These are phyloP conservation scores for Phytophthora constricta DNA, from an alignment of 352 stramenopile genomes.

Conservation along the genomic window DNA sequence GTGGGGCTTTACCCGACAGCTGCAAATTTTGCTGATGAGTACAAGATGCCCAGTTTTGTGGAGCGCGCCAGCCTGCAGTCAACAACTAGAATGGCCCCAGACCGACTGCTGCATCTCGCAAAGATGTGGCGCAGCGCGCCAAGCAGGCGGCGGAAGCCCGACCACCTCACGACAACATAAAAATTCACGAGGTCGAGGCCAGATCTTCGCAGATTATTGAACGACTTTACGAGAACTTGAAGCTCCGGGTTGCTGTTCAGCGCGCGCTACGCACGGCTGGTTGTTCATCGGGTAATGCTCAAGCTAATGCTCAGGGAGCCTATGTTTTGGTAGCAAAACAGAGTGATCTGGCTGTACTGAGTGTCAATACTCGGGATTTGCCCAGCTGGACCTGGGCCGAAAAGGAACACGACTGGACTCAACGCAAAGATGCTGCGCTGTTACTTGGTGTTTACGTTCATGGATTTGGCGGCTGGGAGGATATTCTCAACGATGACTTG, in stretches of 20 bases:
- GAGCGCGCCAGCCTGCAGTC: constrained; percentile 63
- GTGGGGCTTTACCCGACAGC: constrained; percentile 61
- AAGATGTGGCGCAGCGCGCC: constrained; percentile 67
- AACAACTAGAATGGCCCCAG: constrained; percentile 62
- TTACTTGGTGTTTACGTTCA: constrained; percentile 87
- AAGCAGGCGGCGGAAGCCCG: constrained; percentile 57
- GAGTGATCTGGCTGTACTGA: constrained; percentile 67
- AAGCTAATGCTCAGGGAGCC: constrained; percentile 57
- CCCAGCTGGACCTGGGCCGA: constrained; percentile 78
- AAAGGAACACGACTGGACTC: constrained; percentile 84
- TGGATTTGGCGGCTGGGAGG: constrained; percentile 87
- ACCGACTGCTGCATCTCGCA: constrained; percentile 62
- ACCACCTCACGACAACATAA: constrained; percentile 73
- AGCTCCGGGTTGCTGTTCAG: constrained; percentile 84
- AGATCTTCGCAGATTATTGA: constrained; percentile 79
- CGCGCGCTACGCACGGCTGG: constrained; percentile 60
- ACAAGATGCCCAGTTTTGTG: constrained; percentile 80
- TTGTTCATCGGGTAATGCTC: constrained; percentile 47
- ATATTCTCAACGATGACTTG: constrained; percentile 85
- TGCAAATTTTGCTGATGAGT: constrained; percentile 77
- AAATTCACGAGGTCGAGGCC: constrained; percentile 80
- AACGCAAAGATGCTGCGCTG: constrained; percentile 78
- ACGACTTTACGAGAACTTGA: constrained; percentile 87
- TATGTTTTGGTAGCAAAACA: constrained; percentile 81
- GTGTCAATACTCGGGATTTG: constrained; percentile 66